phyloP scores from a whole-genome alignment of 805 yeast genomes.

The Spathaspora boniae region DNA sequence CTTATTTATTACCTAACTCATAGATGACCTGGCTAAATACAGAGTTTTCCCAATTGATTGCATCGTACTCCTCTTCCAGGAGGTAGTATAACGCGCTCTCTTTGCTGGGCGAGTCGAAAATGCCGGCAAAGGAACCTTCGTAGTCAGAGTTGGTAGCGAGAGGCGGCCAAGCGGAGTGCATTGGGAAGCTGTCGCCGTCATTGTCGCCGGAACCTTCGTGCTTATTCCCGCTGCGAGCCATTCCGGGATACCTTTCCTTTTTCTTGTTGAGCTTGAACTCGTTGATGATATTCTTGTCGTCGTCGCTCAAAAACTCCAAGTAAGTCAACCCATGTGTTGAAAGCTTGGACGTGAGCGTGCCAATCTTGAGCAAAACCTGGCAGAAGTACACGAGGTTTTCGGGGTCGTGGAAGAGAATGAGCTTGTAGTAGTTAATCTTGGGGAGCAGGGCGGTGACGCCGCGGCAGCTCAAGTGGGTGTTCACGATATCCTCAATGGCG shows the following conservation, averaged over 20 bases:
- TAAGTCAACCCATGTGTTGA: slow-evolving; percentile 18
- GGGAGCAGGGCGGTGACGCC: slow-evolving; percentile 4
- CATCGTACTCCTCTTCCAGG: slow-evolving; percentile 13
- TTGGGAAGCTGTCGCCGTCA: background rate
- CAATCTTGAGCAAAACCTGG: slow-evolving; percentile 16
- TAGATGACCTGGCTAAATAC: slow-evolving; percentile 16
- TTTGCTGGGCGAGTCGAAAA: slow-evolving; percentile 5
- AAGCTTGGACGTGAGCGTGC: slow-evolving; percentile 19
- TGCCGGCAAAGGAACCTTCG: background rate
- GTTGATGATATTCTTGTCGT: slow-evolving; percentile 9
- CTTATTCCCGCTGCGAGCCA: background rate
- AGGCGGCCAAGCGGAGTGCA: background rate
- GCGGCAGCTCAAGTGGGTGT: slow-evolving; percentile 8
- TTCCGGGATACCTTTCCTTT: slow-evolving; percentile 3
- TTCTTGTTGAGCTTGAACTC: slow-evolving; percentile 2
- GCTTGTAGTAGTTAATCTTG: slow-evolving; percentile 11
- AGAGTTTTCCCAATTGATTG: slow-evolving; percentile 22
- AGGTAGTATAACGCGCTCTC: slow-evolving; percentile 7
- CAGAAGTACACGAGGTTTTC: slow-evolving; percentile 15
- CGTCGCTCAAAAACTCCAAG: slow-evolving; percentile 15
- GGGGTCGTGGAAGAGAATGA: slow-evolving; percentile 14
- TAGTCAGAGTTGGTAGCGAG: slow-evolving; percentile 2
- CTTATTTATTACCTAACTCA: slow-evolving; percentile 9
- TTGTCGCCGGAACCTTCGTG: too few species aligned
- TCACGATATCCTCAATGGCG: slow-evolving; percentile 4